Evolutionary conservation across 148 eudicot genomes (phyloP), one percentile per base, ranked within the genome.

Genomic region (Arctostaphylos glauca): DNA sequence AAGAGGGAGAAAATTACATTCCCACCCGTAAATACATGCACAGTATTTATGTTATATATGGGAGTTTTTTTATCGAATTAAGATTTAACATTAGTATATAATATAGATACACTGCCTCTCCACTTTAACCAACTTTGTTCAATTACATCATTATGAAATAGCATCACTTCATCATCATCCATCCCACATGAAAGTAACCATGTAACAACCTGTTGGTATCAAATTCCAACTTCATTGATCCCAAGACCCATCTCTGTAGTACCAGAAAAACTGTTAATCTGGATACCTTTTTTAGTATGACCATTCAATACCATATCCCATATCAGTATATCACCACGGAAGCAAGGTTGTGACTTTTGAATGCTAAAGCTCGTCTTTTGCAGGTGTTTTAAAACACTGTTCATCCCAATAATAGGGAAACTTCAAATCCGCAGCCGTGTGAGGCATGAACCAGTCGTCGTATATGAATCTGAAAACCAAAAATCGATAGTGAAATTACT

Each of bases 371-470:
- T 95, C 98, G 66, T 95, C 96, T 83, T 90, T 95, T 25, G n/a
- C 25, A 3, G 87, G 77, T 48, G 90, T 73, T 62, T 90, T 81
- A 62, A 89, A 87, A 82, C 93, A 92, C 8, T 85, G 80, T 86
- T 93, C 95, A 85, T 95, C 98, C 98, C 98, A 95, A 53, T 89
- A 91, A 83, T 85, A 91, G 49, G 97, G 98, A 76, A 81, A 95
- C 89, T 88, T 91, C 86, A 92, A 75, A 73, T 84, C 89, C 50
- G 98, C 94, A 73, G 98, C 98, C 41, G 91, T 89, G 84, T 95
- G 98, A 58, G 97, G 98, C 96, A 94, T 89, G 66, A 66, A 59
- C 98, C 98, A 95, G 76, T 91, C 98, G 38, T 90, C 90, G 74
- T 95, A 95, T 82, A 88, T 84, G 87, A 95, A 95, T 88, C 98